Evolutionary conservation across 139 green algal genomes (phyloP).

Genomic region (Volvox reticuliferus): DNA sequence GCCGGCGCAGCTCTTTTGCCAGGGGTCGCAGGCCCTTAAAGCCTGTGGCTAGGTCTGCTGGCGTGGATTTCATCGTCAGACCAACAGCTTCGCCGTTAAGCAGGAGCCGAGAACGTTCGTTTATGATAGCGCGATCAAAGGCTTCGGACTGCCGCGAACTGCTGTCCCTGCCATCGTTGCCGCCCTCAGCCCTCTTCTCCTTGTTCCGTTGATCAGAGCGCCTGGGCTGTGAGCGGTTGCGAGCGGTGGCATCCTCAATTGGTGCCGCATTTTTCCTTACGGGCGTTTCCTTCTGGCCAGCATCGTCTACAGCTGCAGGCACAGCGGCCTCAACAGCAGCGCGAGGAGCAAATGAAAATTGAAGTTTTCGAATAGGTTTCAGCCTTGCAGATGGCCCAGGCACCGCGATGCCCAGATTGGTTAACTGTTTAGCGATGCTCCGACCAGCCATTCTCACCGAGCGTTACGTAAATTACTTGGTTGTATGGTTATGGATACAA

Average conservation of each 20-base stretch:
- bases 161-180: not conserved
- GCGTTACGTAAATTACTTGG: not conserved
- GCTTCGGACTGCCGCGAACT: not conserved
- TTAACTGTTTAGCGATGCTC: not conserved
- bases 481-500: no score
- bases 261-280: not conserved
- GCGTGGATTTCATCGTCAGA: not conserved
- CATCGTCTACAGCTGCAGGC: not conserved
- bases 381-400: not conserved
- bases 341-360: no score
- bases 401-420: not conserved
- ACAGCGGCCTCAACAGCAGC: not conserved
- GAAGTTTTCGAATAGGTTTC: not conserved
- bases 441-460: not conserved
- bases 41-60: not conserved
- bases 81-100: constrained; percentile 18
- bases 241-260: not conserved
- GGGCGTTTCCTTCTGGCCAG: not conserved
- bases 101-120: not conserved
- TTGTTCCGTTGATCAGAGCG: not conserved
- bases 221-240: not conserved
- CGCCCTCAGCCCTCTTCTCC: not conserved
- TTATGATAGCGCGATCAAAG: not conserved
- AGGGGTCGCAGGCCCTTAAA: constrained; percentile 34
- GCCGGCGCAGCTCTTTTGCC: not conserved